phyloP scores from a whole-genome alignment of 805 yeast species.

The Ascoidea asiatica region DNA sequence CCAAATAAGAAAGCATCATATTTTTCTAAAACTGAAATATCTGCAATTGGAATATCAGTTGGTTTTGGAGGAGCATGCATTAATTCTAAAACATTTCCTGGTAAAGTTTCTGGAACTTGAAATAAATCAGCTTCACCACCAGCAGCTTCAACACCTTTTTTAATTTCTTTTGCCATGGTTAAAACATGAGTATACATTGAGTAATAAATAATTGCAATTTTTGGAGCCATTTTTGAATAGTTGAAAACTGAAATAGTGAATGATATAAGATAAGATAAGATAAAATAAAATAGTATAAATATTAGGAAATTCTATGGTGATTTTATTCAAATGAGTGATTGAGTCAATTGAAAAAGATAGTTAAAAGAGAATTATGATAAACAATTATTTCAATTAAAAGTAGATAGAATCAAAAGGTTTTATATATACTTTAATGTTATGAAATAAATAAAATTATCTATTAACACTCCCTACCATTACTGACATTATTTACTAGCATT shows the following conservation, averaged over 20 bases:
- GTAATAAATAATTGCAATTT: constrained; percentile 35
- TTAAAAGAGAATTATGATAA: too few relatives aligned
- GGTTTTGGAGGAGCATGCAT: constrained; percentile 59
- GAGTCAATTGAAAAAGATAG: too few relatives aligned
- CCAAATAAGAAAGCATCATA: constrained; percentile 82
- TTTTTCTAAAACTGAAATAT: constrained; percentile 38
- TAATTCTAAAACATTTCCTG: constrained; percentile 37
- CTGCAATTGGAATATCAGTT: constrained; percentile 45
- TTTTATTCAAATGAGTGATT: too few relatives aligned
- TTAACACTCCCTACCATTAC: too few relatives aligned
- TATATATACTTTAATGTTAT: too few relatives aligned
- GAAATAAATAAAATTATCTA: too few relatives aligned
- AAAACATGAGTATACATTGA: constrained; percentile 71
- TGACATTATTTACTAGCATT: too few relatives aligned
- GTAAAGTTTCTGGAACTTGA: constrained; percentile 68
- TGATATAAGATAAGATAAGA: constrained; percentile 5
- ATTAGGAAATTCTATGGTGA: too few relatives aligned
- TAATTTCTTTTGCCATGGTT: constrained; percentile 50
- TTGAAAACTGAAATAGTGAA: constrained; percentile 16
- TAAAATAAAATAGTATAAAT: background rate
- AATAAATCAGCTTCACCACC: constrained; percentile 58
- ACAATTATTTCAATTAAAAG: too few relatives aligned
- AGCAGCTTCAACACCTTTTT: constrained; percentile 55
- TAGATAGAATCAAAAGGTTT: too few relatives aligned
- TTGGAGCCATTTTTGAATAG: background rate